Evolutionary conservation across 2,329 filamentous ascomycete species (phyloP).

Genomic region (Dendrostoma leiphaemia): DNA sequence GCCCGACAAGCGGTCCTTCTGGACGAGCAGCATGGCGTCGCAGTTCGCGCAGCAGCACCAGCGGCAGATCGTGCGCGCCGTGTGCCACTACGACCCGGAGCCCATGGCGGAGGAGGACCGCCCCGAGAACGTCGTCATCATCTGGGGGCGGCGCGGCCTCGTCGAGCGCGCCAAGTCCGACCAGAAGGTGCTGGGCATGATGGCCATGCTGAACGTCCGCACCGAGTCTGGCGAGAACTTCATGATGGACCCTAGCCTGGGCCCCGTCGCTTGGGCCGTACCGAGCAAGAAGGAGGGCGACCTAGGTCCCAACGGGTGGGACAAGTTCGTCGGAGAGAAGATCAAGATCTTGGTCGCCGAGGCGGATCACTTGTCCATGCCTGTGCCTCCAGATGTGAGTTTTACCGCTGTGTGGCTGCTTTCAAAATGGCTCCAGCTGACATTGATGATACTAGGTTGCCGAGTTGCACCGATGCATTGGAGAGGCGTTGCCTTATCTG

Average conservation of each 20-base stretch:
- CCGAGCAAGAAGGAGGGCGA: conserved; percentile 14
- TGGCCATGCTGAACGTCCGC: conserved; percentile 8
- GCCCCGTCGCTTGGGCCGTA: conserved; percentile 11
- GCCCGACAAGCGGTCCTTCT: conserved; percentile 10
- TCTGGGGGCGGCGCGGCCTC: conserved; percentile 11
- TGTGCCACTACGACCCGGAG: conserved; percentile 13
- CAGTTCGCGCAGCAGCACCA: conserved; percentile 14
- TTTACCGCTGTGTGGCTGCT: background rate
- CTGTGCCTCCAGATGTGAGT: conserved; percentile 16
- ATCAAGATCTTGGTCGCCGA: conserved; percentile 14
- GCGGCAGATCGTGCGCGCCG: conserved; percentile 13
- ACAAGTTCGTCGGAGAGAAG: conserved; percentile 7
- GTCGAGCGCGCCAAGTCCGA: conserved; percentile 13
- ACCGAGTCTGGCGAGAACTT: conserved; percentile 11
- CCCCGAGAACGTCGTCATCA: conserved; percentile 5
- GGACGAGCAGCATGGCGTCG: conserved; percentile 12
- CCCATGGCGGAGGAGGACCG: conserved; percentile 5
- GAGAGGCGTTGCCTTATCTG: conserved; percentile 9
- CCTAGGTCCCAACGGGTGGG: conserved; percentile 16
- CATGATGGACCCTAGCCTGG: conserved; percentile 16
- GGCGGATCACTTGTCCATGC: conserved; percentile 15
- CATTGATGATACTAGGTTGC: background rate
- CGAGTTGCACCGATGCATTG: conserved; percentile 9
- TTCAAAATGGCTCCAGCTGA: background rate
- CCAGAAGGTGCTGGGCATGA: conserved; percentile 14